Evolutionary conservation across 345 rosid species (phyloP).

Genomic region (Luvunga scandens): DNA sequence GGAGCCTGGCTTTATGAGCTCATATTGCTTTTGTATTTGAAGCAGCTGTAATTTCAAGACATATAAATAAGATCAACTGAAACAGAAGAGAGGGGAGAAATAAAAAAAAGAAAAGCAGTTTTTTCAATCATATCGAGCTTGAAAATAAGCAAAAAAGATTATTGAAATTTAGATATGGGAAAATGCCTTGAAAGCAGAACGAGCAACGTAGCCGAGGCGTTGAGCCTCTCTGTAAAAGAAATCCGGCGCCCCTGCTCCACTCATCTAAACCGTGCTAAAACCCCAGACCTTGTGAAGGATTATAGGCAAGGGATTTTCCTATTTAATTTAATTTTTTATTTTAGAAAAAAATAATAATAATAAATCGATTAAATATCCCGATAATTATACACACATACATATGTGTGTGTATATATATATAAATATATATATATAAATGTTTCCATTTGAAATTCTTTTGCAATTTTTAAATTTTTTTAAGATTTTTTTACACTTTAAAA

Average conservation of each 20-base stretch:
- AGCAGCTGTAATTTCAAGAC: conserved; percentile 53
- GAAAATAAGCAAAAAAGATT: neutral
- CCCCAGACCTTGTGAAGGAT: neutral
- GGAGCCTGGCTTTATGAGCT: conserved; percentile 74
- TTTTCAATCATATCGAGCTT: neutral
- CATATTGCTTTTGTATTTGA: conserved; percentile 84
- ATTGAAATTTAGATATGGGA: neutral
- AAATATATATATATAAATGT: too few relatives aligned
- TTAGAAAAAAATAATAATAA: too few relatives aligned
- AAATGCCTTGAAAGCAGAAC: conserved; percentile 92
- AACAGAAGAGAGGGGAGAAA: too few relatives aligned
- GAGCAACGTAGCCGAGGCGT: conserved; percentile 95
- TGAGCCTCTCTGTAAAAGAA: conserved; percentile 98
- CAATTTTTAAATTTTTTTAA: too few relatives aligned
- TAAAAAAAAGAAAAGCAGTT: neutral
- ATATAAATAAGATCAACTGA: neutral
- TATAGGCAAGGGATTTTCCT: conserved; percentile 2
- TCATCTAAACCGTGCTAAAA: conserved; percentile 41
- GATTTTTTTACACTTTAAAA: too few relatives aligned
- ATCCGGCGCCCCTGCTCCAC: conserved; percentile 79
- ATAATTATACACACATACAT: too few relatives aligned
- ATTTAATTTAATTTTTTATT: neutral
- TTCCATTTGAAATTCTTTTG: too few relatives aligned
- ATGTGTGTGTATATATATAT: too few relatives aligned
- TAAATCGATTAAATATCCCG: too few relatives aligned